These are phyloP conservation scores for Brassica carinata DNA, from an alignment of 345 rosid species.

Conservation along the genomic window DNA sequence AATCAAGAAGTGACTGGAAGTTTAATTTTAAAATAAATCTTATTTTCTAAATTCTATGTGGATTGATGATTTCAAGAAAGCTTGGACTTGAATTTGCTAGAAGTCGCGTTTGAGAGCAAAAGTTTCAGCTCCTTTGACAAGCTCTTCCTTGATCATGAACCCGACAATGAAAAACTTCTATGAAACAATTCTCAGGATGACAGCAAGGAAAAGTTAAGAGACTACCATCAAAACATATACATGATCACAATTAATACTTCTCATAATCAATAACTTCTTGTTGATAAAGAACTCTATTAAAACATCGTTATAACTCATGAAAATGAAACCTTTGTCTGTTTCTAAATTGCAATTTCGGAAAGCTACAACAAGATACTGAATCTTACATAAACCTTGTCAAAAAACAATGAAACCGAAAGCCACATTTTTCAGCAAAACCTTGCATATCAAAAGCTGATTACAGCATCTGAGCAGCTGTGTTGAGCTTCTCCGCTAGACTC, in stretches of 20 bases:
- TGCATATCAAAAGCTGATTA: slow-evolving; percentile 26
- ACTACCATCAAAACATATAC: too few species aligned
- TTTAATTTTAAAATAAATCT: slow-evolving; percentile 1
- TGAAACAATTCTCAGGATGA: too few species aligned
- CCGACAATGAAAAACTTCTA: too few species aligned
- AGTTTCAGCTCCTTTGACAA: slow-evolving; percentile 63
- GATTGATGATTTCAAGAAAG: slow-evolving; percentile 21
- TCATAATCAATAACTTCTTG: not conserved
- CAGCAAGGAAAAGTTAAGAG: too few species aligned
- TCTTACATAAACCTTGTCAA: slow-evolving; percentile 27
- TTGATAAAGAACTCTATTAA: not conserved
- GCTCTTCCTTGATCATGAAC: slow-evolving; percentile 95
- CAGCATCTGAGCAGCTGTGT: slow-evolving; percentile 92
- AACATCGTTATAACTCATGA: not conserved
- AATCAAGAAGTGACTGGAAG: slow-evolving; percentile 19
- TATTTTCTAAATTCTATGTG: not conserved
- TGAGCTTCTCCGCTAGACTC: slow-evolving; percentile 85
- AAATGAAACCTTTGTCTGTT: not conserved
- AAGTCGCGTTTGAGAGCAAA: slow-evolving; percentile 49
- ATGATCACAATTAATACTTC: not conserved
- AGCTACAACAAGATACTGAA: slow-evolving; percentile 30
- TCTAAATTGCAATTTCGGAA: slow-evolving; percentile 21
- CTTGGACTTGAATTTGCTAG: slow-evolving; percentile 38
- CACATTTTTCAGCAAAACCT: slow-evolving; percentile 12
- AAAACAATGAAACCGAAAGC: slow-evolving; percentile 8